Evolutionary conservation across 139 green algal genomes (phyloP).

Genomic region (Tetratostichococcus sp.): DNA sequence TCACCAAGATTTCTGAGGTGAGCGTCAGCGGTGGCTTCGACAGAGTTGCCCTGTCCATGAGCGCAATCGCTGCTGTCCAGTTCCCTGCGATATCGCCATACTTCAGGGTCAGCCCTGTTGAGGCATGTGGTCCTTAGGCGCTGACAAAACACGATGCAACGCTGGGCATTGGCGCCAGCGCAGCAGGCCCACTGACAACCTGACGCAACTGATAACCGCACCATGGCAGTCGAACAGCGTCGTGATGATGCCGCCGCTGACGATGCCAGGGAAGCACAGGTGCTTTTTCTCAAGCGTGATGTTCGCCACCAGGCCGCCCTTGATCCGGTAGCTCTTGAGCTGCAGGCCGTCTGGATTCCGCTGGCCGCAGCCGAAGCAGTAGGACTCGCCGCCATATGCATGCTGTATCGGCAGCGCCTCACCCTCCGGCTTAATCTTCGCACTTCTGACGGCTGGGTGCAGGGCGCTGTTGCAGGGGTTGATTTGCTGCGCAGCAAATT

Average conservation of each 20-base stretch:
- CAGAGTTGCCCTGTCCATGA: conserved; percentile 74
- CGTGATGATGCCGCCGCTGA: conserved; percentile 56
- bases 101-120: no score
- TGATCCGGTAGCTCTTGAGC: conserved; percentile 49
- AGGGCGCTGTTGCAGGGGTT: conserved; percentile 74
- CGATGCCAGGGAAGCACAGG: conserved; percentile 51
- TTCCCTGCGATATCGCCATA: conserved; percentile 33
- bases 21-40: conserved; percentile 78
- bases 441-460: conserved; percentile 60
- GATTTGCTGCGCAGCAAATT: conserved; percentile 34
- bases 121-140: conserved; percentile 27
- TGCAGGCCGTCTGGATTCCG: conserved; percentile 46
- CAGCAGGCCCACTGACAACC: no score
- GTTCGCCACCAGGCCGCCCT: conserved; percentile 55
- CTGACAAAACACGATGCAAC: neutral
- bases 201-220: no score
- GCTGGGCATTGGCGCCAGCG: no score
- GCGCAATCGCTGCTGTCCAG: conserved; percentile 71
- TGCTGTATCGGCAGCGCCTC: conserved; percentile 62
- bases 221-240: conserved; percentile 76
- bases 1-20: conserved; percentile 66
- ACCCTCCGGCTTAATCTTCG: conserved; percentile 38
- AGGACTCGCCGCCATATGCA: conserved; percentile 60
- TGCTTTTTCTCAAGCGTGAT: conserved; percentile 44
- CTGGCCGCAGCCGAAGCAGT: conserved; percentile 77